These are phyloP conservation scores for Hypoxylon sp. DNA, from an alignment of 2,329 filamentous ascomycete species.

Conservation along the genomic window DNA sequence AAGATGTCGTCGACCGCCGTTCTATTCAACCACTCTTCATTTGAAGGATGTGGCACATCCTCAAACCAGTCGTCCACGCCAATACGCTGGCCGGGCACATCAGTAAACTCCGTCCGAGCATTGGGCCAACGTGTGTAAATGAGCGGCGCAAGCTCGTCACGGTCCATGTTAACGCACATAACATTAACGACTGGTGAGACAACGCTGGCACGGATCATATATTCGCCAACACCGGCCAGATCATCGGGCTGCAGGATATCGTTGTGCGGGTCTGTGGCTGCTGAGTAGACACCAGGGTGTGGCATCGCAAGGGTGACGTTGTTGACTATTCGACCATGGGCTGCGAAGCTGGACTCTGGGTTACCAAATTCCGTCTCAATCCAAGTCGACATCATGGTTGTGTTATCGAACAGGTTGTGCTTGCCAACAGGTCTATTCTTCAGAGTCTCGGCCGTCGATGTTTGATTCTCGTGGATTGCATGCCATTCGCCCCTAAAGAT, in stretches of 20 bases:
- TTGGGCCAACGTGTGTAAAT: conserved; percentile 75
- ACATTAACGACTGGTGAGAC: conserved; percentile 80
- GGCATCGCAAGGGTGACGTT: conserved; percentile 85
- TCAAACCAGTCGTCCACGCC: conserved; percentile 57
- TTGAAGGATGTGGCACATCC: conserved; percentile 56
- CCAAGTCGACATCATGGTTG: conserved; percentile 79
- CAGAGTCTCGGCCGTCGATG: conserved; percentile 59
- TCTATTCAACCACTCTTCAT: conserved; percentile 64
- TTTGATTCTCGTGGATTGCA: conserved; percentile 61
- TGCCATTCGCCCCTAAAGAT: conserved; percentile 65
- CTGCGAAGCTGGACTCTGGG: conserved; percentile 64
- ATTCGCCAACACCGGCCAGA: conserved; percentile 76
- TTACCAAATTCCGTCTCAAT: conserved; percentile 70
- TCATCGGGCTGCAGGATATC: conserved; percentile 78
- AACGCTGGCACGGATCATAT: conserved; percentile 76
- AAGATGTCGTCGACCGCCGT: conserved; percentile 80
- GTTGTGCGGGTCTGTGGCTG: conserved; percentile 74
- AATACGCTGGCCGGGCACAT: conserved; percentile 54
- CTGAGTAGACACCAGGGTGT: conserved; percentile 76
- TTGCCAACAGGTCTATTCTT: conserved; percentile 70
- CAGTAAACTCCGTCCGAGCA: conserved; percentile 55
- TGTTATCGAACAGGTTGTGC: conserved; percentile 79
- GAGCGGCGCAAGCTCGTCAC: conserved; percentile 72
- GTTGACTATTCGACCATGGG: conserved; percentile 74
- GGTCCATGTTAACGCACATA: conserved; percentile 77